These are phyloP conservation scores for Eremothecium coryli DNA, from an alignment of 1,139 yeast species.

Conservation along the genomic window DNA sequence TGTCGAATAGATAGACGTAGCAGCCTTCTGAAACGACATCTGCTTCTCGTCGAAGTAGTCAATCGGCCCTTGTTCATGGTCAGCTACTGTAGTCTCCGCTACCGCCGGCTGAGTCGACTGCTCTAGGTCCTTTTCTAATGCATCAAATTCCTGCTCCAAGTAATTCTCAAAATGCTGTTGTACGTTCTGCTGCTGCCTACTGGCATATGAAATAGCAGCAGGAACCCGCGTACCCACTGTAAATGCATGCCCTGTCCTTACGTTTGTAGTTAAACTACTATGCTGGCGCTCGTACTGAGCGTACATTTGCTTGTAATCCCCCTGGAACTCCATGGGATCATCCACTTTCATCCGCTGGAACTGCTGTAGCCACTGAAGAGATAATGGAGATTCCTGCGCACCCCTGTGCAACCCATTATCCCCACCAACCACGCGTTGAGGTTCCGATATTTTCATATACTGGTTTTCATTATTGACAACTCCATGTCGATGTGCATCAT, in stretches of 20 bases:
- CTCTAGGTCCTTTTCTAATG: conserved; percentile 17
- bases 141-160: conserved; percentile 17
- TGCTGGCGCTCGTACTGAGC: conserved; percentile 17
- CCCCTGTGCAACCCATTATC: conserved; percentile 1
- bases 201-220: neutral
- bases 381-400: neutral
- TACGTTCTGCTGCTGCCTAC: conserved; percentile 2
- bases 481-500: conserved; percentile 4
- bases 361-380: conserved; percentile 21
- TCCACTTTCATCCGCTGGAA: conserved; percentile 21
- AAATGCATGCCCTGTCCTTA: neutral
- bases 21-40: conserved; percentile 21
- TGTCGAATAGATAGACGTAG: conserved; percentile 19
- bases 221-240: neutral
- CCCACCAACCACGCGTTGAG: conserved; percentile 2
- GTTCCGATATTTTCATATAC: conserved; percentile 4
- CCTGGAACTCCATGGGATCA: conserved; percentile 25
- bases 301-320: conserved; percentile 23
- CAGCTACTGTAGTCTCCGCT: neutral
- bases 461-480: neutral
- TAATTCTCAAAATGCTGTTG: conserved; percentile 8
- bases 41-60: conserved; percentile 21
- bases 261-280: conserved; percentile 5
- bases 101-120: conserved; percentile 8
- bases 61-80: too few species aligned